Evolutionary conservation across 257 asterid genomes (phyloP).

Genomic region (Coffea canephora): DNA sequence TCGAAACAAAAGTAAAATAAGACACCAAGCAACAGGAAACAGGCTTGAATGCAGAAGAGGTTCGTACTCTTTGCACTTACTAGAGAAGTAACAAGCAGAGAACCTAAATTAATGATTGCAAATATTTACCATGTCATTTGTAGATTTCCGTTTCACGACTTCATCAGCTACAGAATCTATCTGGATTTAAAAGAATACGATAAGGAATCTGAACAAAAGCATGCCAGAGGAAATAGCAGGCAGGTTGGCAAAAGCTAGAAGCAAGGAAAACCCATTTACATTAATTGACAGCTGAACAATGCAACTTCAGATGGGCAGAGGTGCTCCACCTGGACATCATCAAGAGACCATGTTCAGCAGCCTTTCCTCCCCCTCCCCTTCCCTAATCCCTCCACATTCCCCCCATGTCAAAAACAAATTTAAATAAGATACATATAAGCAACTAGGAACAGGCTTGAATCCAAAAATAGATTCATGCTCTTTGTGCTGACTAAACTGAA

Average conservation of each 20-base stretch:
- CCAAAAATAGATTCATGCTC: not conserved
- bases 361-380: not conserved
- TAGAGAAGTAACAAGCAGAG: not conserved
- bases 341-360: not conserved
- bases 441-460: not conserved
- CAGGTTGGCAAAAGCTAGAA: not conserved
- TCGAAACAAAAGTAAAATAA: too few relatives aligned
- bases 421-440: not conserved
- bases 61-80: too few relatives aligned
- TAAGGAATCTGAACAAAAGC: conserved; percentile 10
- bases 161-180: conserved; percentile 92
- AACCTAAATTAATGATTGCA: conserved; percentile 7
- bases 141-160: conserved; percentile 70
- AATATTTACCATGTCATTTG: conserved; percentile 63
- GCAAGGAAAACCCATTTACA: not conserved
- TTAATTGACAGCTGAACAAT: not conserved
- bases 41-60: too few relatives aligned
- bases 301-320: not conserved
- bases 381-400: not conserved
- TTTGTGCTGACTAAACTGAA: not conserved
- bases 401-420: not conserved
- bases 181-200: conserved; percentile 36
- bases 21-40: too few relatives aligned
- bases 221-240: not conserved
- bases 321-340: not conserved